A percentile compares a stretch with the other conserved stretches of the same genome.
Conservation (phyloP, 352 stramenopile genomes). For the Plasmopara viticola region DNA sequence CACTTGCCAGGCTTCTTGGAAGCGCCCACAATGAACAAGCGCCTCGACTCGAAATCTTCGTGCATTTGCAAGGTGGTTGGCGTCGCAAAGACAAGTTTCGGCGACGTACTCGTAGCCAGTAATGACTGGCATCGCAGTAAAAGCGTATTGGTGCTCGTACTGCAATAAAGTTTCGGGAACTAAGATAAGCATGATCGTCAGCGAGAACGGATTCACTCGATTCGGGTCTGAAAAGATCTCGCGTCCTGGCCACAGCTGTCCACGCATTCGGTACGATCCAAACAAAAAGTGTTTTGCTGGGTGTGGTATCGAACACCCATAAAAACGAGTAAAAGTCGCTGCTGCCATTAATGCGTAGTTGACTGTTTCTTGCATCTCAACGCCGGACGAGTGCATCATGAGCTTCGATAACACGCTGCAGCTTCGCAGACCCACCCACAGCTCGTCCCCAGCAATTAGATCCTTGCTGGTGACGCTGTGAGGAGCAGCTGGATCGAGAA, state of each 20-base stretch:
- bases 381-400: slow-evolving; percentile 32
- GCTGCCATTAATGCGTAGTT: slow-evolving; percentile 67
- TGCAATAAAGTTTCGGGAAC: slow-evolving; percentile 48
- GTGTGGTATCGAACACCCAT: slow-evolving; percentile 53
- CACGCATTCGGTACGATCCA: slow-evolving; percentile 45
- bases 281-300: slow-evolving; percentile 52
- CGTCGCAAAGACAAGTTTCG: slow-evolving; percentile 35
- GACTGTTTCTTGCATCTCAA: slow-evolving; percentile 31
- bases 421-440: slow-evolving; percentile 48
- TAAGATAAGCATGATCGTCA: slow-evolving; percentile 35
- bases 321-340: slow-evolving; percentile 48
- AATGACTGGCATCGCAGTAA: slow-evolving; percentile 50
- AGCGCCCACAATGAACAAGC: slow-evolving; percentile 43
- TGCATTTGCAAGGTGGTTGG: slow-evolving; percentile 47
- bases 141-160: slow-evolving; percentile 39
- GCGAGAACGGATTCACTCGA: slow-evolving; percentile 26
- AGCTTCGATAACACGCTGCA: slow-evolving; percentile 54
- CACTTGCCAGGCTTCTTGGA: slow-evolving; percentile 40
- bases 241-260: slow-evolving; percentile 52
- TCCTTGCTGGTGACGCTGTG: slow-evolving; percentile 4
- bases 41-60: slow-evolving; percentile 41
- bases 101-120: slow-evolving; percentile 46
- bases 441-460: slow-evolving; percentile 44
- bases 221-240: slow-evolving; percentile 42
- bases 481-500: slow-evolving; percentile 20